Base-by-base conservation (phyloP, 2,329 filamentous ascomycete species). In the Atkinsonella hypoxylon region DNA sequence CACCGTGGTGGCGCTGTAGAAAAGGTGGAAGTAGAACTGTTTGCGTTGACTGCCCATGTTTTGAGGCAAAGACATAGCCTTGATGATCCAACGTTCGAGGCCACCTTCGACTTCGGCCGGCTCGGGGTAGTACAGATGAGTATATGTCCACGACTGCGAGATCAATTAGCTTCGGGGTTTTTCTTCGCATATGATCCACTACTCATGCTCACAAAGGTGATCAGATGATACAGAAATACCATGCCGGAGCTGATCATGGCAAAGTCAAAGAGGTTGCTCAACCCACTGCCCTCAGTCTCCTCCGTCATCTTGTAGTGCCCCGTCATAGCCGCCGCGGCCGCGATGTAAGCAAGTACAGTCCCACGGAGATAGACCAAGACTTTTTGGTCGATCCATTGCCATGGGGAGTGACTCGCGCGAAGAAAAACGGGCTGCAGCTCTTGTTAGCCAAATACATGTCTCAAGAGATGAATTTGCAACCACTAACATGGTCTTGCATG, bases 401-500 rank as follows among this genome's bases (percentile, higher is more conserved):
- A 78, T 18, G 74, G 70, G 1, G 76, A 78, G 54, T 77, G 75
- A 40, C 70, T 72, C 45, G 69, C 72, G 57, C 74, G 71, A 13
- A 76, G 66, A 51, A 74, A 77, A 13, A 75, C 71, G 30, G 74
- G 71, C 74, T 78, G 44, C 34, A 44, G n/a, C 10, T 13, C 31
- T 13, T 13, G 22, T 52, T 36, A 52, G 47, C n/a, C n/a, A 26
- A 7, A 26, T 26, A 10, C 17, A 4, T 8, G 13, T n/a, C 40
- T 12, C 30, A n/a, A 4, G 13, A 32, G 26, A 7, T 2, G 5
- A 44, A n/a, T 2, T 26, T 30, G 4, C 22, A 41, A 18, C 18
- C 18, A 53, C 51, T 58, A 46, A 67, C 67, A 56, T 69, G 67
- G 43, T 69, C 67, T 48, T 64, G 64, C 57, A 67, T 52, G n/a